A percentile compares a stretch with the other conserved stretches of the same genome.
Conservation (phyloP, 2,329 filamentous ascomycete species). For the Aspergillus viridinutans region DNA sequence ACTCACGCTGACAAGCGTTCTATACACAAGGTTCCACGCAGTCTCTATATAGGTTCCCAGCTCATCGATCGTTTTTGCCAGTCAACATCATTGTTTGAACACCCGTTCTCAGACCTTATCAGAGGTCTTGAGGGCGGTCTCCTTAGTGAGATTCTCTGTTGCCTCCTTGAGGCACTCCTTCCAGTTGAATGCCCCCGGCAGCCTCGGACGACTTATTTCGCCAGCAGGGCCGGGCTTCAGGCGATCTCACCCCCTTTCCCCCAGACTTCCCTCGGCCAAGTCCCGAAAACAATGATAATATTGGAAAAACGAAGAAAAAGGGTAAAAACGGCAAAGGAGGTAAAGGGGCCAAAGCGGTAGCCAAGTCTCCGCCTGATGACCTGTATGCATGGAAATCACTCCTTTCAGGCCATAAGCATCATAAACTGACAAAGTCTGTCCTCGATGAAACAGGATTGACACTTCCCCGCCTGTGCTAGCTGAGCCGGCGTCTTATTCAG, state of each 20-base stretch:
- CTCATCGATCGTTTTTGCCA: constrained; percentile 2
- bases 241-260: constrained; percentile 26
- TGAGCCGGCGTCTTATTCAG: constrained; percentile 30
- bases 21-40: neutral
- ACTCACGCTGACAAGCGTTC: neutral
- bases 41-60: neutral
- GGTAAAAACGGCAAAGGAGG: constrained; percentile 35
- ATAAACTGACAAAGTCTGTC: neutral
- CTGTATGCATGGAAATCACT: constrained; percentile 26
- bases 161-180: constrained; percentile 28
- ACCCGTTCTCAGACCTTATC: constrained; percentile 32
- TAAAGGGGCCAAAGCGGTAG: constrained; percentile 30
- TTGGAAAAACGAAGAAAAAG: constrained; percentile 39
- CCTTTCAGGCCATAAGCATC: constrained; percentile 6
- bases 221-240: constrained; percentile 33
- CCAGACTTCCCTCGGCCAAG: constrained; percentile 23
- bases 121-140: constrained; percentile 30
- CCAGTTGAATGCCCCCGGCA: constrained; percentile 42
- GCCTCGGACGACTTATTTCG: constrained; percentile 36
- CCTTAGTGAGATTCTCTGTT: constrained; percentile 12
- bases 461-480: constrained; percentile 21
- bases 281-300: constrained; percentile 29
- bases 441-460: constrained; percentile 20
- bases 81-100: constrained; percentile 4
- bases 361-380: constrained; percentile 31